These are phyloP conservation scores for Durio zibethinus DNA, from an alignment of 345 rosid genomes.

Conservation along the genomic window DNA sequence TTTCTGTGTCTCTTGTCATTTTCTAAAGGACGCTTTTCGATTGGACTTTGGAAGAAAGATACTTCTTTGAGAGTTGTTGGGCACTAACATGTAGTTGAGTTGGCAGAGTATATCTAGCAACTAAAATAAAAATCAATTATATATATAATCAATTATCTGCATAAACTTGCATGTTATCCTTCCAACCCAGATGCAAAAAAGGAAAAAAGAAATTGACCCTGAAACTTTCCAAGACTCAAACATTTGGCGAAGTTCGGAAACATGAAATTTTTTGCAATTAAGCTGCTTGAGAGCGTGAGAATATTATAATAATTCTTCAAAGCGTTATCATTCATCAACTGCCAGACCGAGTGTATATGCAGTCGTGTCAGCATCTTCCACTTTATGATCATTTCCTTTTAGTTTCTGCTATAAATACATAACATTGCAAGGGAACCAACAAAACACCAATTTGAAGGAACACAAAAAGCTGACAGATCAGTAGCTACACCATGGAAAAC, in stretches of 20 bases:
- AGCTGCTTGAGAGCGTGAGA: not conserved
- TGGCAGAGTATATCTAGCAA: constrained; percentile 9
- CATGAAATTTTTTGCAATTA: not conserved
- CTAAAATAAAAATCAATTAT: too few relatives aligned
- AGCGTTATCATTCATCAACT: not conserved
- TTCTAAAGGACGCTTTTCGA: not conserved
- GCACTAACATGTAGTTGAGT: constrained; percentile 6
- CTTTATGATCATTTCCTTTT: too few relatives aligned
- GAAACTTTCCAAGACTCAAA: not conserved
- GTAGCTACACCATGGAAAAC: constrained; percentile 14
- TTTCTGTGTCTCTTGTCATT: not conserved
- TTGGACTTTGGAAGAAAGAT: not conserved
- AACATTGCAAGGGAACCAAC: not conserved
- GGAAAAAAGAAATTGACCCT: not conserved
- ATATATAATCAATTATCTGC: not conserved
- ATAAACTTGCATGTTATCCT: not conserved
- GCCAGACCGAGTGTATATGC: not conserved
- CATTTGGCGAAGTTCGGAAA: not conserved
- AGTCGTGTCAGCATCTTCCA: too few relatives aligned
- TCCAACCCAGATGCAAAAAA: not conserved
- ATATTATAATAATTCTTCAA: not conserved
- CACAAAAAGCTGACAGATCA: not conserved
- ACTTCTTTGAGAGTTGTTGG: not conserved
- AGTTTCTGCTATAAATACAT: constrained; percentile 2
- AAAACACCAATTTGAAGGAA: not conserved